Percentiles rank a stretch among this genome's conserved stretches.
These are phyloP conservation scores for Diplodia intermedia DNA, from an alignment of 2,329 filamentous ascomycete species.

Conservation along the genomic window DNA sequence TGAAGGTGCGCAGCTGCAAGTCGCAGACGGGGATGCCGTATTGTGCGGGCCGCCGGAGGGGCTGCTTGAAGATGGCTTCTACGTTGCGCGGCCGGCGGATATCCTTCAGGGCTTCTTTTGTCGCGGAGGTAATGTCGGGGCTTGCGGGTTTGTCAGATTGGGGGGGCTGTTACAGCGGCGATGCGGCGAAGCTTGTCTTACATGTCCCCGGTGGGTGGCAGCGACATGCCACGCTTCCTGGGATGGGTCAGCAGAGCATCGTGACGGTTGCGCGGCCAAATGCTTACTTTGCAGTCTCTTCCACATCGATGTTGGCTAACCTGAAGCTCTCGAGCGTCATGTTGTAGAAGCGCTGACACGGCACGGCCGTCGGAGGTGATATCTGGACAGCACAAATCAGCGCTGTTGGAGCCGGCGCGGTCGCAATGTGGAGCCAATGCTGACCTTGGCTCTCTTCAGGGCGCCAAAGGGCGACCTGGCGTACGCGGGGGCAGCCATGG, in stretches of 20 bases:
- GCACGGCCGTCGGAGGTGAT: slow-evolving; percentile 16
- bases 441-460: slow-evolving; percentile 53
- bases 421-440: slow-evolving; percentile 13
- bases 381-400: slow-evolving; percentile 6
- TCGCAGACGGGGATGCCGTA: slow-evolving; percentile 86
- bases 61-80: slow-evolving; percentile 84
- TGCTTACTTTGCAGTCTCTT: slow-evolving; percentile 25
- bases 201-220: slow-evolving; percentile 24
- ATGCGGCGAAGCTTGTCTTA: slow-evolving; percentile 15
- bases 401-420: neutral
- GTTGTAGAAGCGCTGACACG: slow-evolving; percentile 29
- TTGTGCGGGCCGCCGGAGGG: slow-evolving; percentile 75
- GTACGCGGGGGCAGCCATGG: slow-evolving; percentile 55
- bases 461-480: slow-evolving; percentile 53
- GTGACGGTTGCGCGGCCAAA: too few species aligned
- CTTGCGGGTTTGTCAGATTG: slow-evolving; percentile 12
- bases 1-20: slow-evolving; percentile 92
- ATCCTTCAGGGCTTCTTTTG: slow-evolving; percentile 31
- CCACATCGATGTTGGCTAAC: slow-evolving; percentile 22
- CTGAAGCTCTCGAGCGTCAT: slow-evolving; percentile 23
- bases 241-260: neutral
- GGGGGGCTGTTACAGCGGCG: neutral
- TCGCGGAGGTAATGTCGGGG: slow-evolving; percentile 2
- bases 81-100: slow-evolving; percentile 70
- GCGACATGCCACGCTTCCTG: slow-evolving; percentile 38